These are phyloP conservation scores for Plenodomus tracheiphilus DNA, from an alignment of 2,329 filamentous ascomycete species.

Conservation along the genomic window DNA sequence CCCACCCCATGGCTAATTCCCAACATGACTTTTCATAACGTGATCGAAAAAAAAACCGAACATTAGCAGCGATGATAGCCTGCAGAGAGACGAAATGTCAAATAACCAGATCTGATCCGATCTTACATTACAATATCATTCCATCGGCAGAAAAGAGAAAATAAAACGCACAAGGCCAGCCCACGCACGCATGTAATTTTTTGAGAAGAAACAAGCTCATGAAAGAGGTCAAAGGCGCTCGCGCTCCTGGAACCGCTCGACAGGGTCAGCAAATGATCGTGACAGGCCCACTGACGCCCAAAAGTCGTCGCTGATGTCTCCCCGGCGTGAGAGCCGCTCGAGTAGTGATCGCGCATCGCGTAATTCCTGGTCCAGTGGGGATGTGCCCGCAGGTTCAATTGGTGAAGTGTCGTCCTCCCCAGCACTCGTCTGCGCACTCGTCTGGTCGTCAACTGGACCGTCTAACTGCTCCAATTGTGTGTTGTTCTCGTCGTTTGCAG, in stretches of 20 bases:
- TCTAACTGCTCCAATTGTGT: constrained; percentile 18
- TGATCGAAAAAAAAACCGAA: too few species aligned
- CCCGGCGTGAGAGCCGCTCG: constrained; percentile 67
- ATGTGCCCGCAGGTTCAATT: constrained; percentile 7
- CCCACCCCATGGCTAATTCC: too few species aligned
- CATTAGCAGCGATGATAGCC: neutral
- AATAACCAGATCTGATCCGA: neutral
- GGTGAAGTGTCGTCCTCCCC: constrained; percentile 23
- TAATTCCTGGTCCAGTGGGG: constrained; percentile 48
- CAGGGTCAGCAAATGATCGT: constrained; percentile 38
- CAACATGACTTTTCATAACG: neutral
- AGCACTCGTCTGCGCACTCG: constrained; percentile 11
- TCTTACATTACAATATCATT: neutral
- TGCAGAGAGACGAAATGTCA: neutral
- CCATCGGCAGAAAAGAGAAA: neutral
- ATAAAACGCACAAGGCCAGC: neutral
- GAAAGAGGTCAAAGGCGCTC: constrained; percentile 31
- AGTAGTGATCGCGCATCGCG: constrained; percentile 74
- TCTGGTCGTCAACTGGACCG: constrained; percentile 21
- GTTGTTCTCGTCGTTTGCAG: constrained; percentile 3
- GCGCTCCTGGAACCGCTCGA: constrained; percentile 39
- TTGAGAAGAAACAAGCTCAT: neutral
- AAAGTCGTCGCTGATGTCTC: constrained; percentile 81
- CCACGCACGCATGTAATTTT: neutral
- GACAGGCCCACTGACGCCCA: constrained; percentile 60